Conservation (phyloP, 768 basidiomycete species). For the Psilocybe subaeruginosa region DNA sequence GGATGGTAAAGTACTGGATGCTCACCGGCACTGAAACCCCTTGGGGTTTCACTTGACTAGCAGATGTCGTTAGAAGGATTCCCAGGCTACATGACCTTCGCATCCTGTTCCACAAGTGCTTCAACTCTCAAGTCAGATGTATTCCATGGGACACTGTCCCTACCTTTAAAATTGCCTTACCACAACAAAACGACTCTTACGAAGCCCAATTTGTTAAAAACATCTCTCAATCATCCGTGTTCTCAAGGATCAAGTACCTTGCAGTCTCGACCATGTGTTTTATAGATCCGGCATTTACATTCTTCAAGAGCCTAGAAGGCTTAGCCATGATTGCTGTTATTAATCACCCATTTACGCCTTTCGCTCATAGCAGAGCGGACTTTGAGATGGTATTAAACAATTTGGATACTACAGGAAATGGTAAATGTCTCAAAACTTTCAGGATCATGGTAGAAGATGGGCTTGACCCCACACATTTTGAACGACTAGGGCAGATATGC, state of each 20-base stretch:
- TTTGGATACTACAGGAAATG: constrained; percentile 25
- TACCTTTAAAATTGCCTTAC: background rate
- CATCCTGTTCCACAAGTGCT: background rate
- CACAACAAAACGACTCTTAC: background rate
- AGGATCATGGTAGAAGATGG: constrained; percentile 45
- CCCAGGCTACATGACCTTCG: background rate
- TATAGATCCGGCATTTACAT: constrained; percentile 30
- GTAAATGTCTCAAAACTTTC: constrained; percentile 28
- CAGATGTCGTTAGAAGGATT: too few species aligned
- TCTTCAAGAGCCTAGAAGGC: constrained; percentile 32
- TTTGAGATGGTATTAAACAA: constrained; percentile 35
- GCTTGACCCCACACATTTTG: constrained; percentile 34
- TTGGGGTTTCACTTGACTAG: too few species aligned
- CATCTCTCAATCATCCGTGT: constrained; percentile 22
- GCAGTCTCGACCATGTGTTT: constrained; percentile 42
- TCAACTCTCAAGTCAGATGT: constrained; percentile 13
- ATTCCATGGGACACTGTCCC: too few species aligned
- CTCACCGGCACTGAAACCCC: too few species aligned
- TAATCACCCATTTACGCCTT: constrained; percentile 37
- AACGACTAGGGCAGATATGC: constrained; percentile 33
- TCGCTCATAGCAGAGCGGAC: constrained; percentile 35
- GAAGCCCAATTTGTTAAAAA: constrained; percentile 4
- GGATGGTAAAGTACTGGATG: too few species aligned
- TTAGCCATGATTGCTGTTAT: constrained; percentile 40
- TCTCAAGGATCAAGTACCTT: constrained; percentile 34